Evolutionary conservation across 2,329 filamentous ascomycete species (phyloP).

Genomic region (Penicillium sp.): DNA sequence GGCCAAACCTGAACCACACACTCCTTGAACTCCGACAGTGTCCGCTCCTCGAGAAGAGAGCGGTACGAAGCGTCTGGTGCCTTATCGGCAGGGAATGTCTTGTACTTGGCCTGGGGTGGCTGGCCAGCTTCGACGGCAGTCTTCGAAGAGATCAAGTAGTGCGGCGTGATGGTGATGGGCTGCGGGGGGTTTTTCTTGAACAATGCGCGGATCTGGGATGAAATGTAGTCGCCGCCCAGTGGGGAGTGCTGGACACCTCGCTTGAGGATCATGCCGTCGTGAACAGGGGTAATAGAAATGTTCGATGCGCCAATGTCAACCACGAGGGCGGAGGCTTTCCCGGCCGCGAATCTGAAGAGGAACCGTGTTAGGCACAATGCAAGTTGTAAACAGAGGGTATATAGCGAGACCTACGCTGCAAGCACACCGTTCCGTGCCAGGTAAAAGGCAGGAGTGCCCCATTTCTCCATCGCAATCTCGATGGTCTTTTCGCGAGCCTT

Average conservation of each 20-base stretch:
- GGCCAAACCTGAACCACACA: constrained; percentile 92
- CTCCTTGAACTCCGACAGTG: constrained; percentile 95
- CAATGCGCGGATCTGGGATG: constrained; percentile 76
- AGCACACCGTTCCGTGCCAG: constrained; percentile 83
- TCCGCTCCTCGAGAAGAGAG: constrained; percentile 81
- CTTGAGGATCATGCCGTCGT: constrained; percentile 91
- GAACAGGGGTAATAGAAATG: constrained; percentile 82
- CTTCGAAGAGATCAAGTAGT: constrained; percentile 85
- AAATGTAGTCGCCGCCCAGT: constrained; percentile 84
- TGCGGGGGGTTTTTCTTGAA: constrained; percentile 63
- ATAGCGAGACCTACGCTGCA: constrained; percentile 55
- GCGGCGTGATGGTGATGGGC: constrained; percentile 72
- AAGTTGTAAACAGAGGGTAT: background rate
- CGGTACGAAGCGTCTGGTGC: constrained; percentile 67
- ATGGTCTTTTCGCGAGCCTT: constrained; percentile 92
- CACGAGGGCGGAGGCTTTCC: constrained; percentile 88
- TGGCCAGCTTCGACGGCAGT: constrained; percentile 80
- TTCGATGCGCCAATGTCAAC: constrained; percentile 87
- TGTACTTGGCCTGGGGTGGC: constrained; percentile 70
- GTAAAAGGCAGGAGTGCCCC: constrained; percentile 94
- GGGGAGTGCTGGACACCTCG: constrained; percentile 82
- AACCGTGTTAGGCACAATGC: constrained; percentile 5
- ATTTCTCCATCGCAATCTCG: constrained; percentile 95
- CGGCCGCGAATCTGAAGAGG: constrained; percentile 64
- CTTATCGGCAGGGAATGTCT: constrained; percentile 59